Conservation (phyloP, 331 rosid species). For the Ulmus americana region DNA sequence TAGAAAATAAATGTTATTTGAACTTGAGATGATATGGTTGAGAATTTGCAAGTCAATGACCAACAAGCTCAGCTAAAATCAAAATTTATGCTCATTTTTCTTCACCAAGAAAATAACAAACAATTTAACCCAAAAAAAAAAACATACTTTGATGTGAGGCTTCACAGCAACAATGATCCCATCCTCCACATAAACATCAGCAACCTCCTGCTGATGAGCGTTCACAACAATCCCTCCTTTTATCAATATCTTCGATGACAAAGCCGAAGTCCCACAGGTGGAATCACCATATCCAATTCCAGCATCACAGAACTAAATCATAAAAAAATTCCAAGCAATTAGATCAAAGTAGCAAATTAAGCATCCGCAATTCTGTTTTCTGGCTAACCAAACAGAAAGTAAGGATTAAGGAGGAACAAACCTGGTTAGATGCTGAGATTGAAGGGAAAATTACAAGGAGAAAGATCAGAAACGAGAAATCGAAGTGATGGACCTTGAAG, state of each 20-base stretch:
- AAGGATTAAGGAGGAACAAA: background rate
- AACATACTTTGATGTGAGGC: constrained; percentile 47
- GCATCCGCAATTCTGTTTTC: background rate
- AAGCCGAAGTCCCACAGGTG: constrained; percentile 27
- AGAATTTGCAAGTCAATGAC: background rate
- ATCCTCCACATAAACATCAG: constrained; percentile 69
- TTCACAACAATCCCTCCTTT: constrained; percentile 76
- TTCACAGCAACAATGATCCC: constrained; percentile 58
- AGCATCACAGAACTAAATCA: constrained; percentile 55
- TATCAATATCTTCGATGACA: constrained; percentile 50
- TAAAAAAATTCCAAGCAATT: background rate
- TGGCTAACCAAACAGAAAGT: constrained; percentile 14
- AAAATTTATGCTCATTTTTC: background rate
- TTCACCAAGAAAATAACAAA: background rate
- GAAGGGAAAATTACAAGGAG: constrained; percentile 16
- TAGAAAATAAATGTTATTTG: too few relatives aligned
- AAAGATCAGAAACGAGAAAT: background rate
- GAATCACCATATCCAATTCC: constrained; percentile 42
- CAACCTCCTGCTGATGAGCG: constrained; percentile 58
- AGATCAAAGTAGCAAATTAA: background rate
- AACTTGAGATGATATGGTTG: background rate
- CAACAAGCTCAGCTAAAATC: background rate
- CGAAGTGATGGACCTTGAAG: constrained; percentile 2
- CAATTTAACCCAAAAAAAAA: background rate
- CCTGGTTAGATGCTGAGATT: constrained; percentile 32